These are phyloP conservation scores for Trichoderma hamatum DNA, from an alignment of 2,329 filamentous ascomycete species.

Conservation along the genomic window DNA sequence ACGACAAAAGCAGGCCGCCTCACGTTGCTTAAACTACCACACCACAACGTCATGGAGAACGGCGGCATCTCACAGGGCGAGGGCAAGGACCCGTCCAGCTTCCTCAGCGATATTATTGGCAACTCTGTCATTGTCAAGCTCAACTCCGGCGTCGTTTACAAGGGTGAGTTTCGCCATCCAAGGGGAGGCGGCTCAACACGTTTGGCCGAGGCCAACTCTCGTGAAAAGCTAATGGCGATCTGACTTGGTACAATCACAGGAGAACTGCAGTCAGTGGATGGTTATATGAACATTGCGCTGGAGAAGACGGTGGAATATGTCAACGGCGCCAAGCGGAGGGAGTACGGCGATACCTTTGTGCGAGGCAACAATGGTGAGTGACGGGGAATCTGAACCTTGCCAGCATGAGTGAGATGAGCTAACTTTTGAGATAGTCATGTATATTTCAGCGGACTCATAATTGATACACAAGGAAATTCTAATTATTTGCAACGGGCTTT, in stretches of 20 bases:
- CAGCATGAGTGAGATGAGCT: background rate
- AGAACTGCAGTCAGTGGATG: slow-evolving; percentile 94
- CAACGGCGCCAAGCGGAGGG: slow-evolving; percentile 78
- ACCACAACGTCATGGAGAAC: slow-evolving; percentile 69
- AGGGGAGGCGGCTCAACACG: background rate
- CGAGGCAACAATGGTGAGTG: slow-evolving; percentile 87
- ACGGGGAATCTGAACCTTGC: too few relatives aligned
- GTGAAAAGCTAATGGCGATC: background rate
- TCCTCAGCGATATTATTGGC: slow-evolving; percentile 92
- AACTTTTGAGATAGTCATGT: slow-evolving; percentile 56
- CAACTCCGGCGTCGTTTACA: slow-evolving; percentile 98
- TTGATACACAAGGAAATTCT: slow-evolving; percentile 23
- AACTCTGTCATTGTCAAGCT: slow-evolving; percentile 94
- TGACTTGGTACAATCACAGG: slow-evolving; percentile 54
- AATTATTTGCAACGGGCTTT: background rate
- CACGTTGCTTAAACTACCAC: background rate
- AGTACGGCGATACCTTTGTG: slow-evolving; percentile 93
- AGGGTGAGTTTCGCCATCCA: slow-evolving; percentile 60
- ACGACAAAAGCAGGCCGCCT: slow-evolving; percentile 10
- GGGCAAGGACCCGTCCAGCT: slow-evolving; percentile 89
- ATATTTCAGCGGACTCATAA: slow-evolving; percentile 66
- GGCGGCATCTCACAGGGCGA: slow-evolving; percentile 64
- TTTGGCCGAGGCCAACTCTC: background rate
- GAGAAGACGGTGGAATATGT: slow-evolving; percentile 94
- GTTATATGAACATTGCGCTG: slow-evolving; percentile 99